Base-by-base conservation (phyloP, 1,284 basidiomycete species). In the Pseudozyma hubeiensis region DNA sequence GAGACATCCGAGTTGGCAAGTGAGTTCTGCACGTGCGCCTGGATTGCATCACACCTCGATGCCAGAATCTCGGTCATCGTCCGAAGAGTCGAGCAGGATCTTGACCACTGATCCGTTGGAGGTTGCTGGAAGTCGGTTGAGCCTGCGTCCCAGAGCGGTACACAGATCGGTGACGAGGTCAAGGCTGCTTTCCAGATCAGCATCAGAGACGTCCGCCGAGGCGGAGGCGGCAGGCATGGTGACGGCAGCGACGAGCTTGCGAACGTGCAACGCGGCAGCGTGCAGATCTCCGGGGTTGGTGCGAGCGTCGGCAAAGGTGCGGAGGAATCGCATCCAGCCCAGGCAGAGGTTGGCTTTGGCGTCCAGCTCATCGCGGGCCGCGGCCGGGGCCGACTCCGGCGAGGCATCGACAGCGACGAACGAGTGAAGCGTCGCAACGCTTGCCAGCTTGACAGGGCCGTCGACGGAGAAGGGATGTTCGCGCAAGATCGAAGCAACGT, bases 301-400 rank as follows among this genome's bases (percentile, higher is more conserved):
- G 0, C 39, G 53, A 6, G 45, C 44, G n/a, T 57, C 48, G 13
- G 70, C 61, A 19, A 73, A 66, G 1, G 61, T 55, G 17, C 78
- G 76, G n/a, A 80, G 44, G 74, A 78, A 80, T 1, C 48, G 41
- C 16, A 80, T n/a, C 78, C 78, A 80, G 17, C 54, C 54, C 11
- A 80, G 62, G 48, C 75, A 63, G 5, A 78, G 50, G 29, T 53
- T 60, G 31, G 78, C 77, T 29, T 71, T 57, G 9, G 63, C 73
- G 31, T 80, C 78, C 13, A 69, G 40, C n/a, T 68, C 59, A 43
- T 75, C 70, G n/a, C 39, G 34, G 4, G 67, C 34, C 24, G 33
- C 17, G 7, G 19, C 9, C 37, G 47, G 5, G 7, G 17, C 16
- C 7, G 34, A 5, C 5, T 49, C 51, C 3, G 8, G 8, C 7